Percentiles rank a stretch among this genome's conserved stretches.
Conservation (phyloP, 805 yeast species). For the Ogataea nitratoaversa region DNA sequence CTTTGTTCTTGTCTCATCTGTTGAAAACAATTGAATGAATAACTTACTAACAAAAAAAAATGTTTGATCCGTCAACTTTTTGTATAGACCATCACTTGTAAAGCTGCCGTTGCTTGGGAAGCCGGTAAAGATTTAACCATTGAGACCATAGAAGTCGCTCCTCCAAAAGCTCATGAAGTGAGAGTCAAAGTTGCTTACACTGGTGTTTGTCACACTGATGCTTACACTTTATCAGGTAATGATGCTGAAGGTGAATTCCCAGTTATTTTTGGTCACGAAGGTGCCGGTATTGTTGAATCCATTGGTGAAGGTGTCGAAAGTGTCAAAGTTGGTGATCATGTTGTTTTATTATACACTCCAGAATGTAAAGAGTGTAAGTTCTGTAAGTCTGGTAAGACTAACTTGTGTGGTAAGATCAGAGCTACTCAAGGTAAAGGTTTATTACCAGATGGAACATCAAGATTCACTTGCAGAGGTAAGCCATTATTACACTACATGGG, state of each 20-base stretch:
- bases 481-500: conserved; percentile 94
- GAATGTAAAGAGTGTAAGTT: conserved; percentile 95
- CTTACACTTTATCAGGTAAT: conserved; percentile 87
- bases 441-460: conserved; percentile 96
- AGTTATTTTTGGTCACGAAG: conserved; percentile 92
- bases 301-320: conserved; percentile 90
- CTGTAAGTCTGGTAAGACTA: conserved; percentile 93
- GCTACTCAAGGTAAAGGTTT: conserved; percentile 98
- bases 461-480: conserved; percentile 86
- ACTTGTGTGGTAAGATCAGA: conserved; percentile 91
- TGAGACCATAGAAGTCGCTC: conserved; percentile 84
- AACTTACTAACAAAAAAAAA: conserved; percentile 1
- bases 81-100: conserved; percentile 58
- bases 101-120: conserved; percentile 98
- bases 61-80: background rate
- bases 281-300: conserved; percentile 94
- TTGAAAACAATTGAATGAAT: too few relatives aligned
- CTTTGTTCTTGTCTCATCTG: background rate
- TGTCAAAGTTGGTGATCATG: conserved; percentile 92
- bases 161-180: conserved; percentile 97
- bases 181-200: conserved; percentile 83
- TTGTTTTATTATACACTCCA: conserved; percentile 91
- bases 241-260: conserved; percentile 99
- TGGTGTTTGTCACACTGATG: conserved; percentile 98
- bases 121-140: conserved; percentile 71